Conservation (phyloP, 768 basidiomycete genomes). For the Macrolepiota fuliginosa region DNA sequence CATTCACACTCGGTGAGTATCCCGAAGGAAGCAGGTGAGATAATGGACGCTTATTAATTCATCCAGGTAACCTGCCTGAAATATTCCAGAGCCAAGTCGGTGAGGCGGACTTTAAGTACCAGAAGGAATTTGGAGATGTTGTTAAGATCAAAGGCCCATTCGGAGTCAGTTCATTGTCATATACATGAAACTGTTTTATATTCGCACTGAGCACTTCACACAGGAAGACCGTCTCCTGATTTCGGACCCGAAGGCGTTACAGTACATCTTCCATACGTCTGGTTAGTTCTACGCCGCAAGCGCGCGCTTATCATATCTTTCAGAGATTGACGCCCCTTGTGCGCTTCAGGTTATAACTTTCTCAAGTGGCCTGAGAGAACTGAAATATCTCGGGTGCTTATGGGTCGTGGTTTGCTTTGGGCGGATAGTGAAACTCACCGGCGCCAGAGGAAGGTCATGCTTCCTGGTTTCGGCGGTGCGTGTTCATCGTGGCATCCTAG, state of each 20-base stretch:
- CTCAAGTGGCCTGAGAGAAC: conserved; percentile 49
- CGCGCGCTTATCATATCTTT: background rate
- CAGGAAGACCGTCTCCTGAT: conserved; percentile 54
- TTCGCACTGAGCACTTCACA: background rate
- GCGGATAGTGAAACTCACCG: conserved; percentile 57
- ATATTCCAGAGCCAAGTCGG: conserved; percentile 51
- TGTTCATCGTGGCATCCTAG: background rate
- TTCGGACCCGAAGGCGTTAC: conserved; percentile 58
- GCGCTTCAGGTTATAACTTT: conserved; percentile 45
- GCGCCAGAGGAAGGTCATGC: conserved; percentile 52
- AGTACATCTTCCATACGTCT: conserved; percentile 54
- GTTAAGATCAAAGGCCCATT: conserved; percentile 50
- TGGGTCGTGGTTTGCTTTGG: conserved; percentile 53
- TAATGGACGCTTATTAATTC: background rate
- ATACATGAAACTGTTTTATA: background rate
- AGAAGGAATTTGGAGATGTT: conserved; percentile 45
- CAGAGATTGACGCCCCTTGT: conserved; percentile 1
- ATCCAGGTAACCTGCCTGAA: conserved; percentile 46
- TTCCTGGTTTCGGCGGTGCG: conserved; percentile 53
- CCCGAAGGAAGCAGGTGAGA: background rate
- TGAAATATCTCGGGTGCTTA: conserved; percentile 46
- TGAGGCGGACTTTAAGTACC: conserved; percentile 52
- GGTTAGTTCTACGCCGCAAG: conserved; percentile 21
- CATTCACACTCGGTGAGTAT: conserved; percentile 43
- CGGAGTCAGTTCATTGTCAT: conserved; percentile 32